These are phyloP conservation scores for Colletotrichum phormii DNA, from an alignment of 2,329 filamentous ascomycete genomes.

Conservation along the genomic window DNA sequence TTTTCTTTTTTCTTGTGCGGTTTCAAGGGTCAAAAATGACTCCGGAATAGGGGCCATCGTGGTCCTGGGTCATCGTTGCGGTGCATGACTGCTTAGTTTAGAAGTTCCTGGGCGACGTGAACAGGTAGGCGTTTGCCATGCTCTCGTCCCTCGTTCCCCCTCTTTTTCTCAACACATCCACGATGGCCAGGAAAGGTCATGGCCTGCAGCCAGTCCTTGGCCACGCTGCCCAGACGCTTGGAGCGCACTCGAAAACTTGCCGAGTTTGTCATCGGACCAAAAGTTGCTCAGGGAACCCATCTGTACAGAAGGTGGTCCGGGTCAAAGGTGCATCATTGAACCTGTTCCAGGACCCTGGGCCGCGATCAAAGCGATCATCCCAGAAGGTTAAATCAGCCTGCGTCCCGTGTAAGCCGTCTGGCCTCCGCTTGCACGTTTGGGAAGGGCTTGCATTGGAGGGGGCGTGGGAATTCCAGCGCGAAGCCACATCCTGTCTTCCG, in stretches of 20 bases:
- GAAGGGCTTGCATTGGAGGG: constrained; percentile 12
- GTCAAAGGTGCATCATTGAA: constrained; percentile 22
- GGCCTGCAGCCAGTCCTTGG: constrained; percentile 21
- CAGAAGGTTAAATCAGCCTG: constrained; percentile 28
- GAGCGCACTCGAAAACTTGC: constrained; percentile 4
- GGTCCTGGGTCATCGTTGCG: constrained; percentile 1
- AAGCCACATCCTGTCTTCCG: constrained; percentile 20
- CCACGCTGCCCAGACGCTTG: constrained; percentile 17
- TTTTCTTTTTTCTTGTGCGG: constrained; percentile 2
- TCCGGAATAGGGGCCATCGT: constrained; percentile 27
- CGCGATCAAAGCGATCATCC: constrained; percentile 25
- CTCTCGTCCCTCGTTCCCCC: constrained; percentile 6
- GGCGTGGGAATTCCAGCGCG: background rate
- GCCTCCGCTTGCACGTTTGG: background rate
- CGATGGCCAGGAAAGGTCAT: constrained; percentile 2
- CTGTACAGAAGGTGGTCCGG: constrained; percentile 13
- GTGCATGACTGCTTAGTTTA: constrained; percentile 17
- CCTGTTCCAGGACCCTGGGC: constrained; percentile 23
- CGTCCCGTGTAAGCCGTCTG: constrained; percentile 20
- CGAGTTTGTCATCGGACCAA: constrained; percentile 27
- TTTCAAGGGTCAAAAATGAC: constrained; percentile 28
- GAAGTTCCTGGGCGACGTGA: constrained; percentile 6
- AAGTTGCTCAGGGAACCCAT: constrained; percentile 18
- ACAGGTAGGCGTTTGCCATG: constrained; percentile 9
- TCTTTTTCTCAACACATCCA: constrained; percentile 11